phyloP scores from a whole-genome alignment of 495 filamentous ascomycete genomes.

The Stereocaulon alpinum region DNA sequence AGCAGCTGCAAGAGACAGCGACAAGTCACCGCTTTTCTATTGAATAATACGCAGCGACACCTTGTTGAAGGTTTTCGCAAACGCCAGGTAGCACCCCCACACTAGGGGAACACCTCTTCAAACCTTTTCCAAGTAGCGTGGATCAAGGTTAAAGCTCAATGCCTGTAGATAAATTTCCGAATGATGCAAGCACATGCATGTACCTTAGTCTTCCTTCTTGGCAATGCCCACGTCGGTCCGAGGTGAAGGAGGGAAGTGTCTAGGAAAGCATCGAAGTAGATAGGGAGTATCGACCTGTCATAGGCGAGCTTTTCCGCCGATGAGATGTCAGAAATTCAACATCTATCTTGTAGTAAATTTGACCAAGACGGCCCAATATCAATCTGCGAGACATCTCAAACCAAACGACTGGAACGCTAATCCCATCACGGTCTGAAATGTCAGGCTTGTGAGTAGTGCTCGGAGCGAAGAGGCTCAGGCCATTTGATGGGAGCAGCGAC shows the following conservation, averaged over 20 bases:
- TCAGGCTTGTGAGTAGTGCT: background rate
- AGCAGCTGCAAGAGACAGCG: background rate
- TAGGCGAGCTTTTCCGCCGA: background rate
- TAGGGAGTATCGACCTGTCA: background rate
- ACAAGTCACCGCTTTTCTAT: background rate
- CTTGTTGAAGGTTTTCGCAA: background rate
- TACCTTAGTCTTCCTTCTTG: background rate
- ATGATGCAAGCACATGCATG: background rate
- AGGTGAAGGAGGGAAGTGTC: background rate
- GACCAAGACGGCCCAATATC: background rate
- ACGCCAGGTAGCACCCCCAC: slow-evolving; percentile 3
- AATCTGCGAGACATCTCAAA: slow-evolving; percentile 1
- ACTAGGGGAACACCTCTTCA: slow-evolving; percentile 3
- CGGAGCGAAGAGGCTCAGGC: background rate
- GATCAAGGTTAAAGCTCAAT: slow-evolving; percentile 8
- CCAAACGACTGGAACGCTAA: slow-evolving; percentile 2
- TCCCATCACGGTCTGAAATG: background rate
- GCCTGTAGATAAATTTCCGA: slow-evolving; percentile 9
- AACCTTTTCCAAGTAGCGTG: background rate
- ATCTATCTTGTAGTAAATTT: background rate
- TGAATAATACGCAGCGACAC: slow-evolving; percentile 1
- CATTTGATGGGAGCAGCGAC: background rate
- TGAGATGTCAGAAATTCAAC: background rate
- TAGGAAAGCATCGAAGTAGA: background rate
- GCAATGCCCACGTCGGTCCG: slow-evolving; percentile 1